Evolutionary conservation across 2,329 filamentous ascomycete genomes (phyloP).

Genomic region (Pseudogymnoascus sp.): DNA sequence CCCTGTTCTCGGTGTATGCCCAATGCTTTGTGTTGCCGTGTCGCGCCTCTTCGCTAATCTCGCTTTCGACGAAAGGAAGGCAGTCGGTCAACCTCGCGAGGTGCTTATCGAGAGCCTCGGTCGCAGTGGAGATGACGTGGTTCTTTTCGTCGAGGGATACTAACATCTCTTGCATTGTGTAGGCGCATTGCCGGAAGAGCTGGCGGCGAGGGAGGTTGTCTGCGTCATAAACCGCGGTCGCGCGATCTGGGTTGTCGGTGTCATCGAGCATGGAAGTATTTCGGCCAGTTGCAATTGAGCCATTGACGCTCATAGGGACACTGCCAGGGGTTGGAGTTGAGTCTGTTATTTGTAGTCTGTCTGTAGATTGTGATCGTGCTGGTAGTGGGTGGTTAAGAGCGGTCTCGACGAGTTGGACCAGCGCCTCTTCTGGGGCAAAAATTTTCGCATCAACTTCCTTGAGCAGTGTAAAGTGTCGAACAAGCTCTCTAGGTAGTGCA

Average conservation of each 20-base stretch:
- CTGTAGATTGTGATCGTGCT: conserved; percentile 33
- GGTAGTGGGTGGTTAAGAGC: conserved; percentile 46
- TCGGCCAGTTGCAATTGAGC: conserved; percentile 23
- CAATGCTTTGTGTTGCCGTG: conserved; percentile 87
- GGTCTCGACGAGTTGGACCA: conserved; percentile 65
- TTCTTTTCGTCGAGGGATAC: conserved; percentile 95
- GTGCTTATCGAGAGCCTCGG: conserved; percentile 79
- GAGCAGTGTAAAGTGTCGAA: conserved; percentile 87
- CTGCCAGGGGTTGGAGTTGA: conserved; percentile 22
- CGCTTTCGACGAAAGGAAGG: conserved; percentile 74
- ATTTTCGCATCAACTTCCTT: conserved; percentile 98
- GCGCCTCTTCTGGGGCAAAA: conserved; percentile 73
- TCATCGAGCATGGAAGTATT: conserved; percentile 21
- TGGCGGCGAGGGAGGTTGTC: conserved; percentile 58
- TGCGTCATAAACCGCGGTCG: conserved; percentile 41
- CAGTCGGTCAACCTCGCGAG: conserved; percentile 76
- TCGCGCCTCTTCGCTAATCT: conserved; percentile 91
- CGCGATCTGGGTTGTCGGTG: conserved; percentile 36
- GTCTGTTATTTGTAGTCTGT: conserved; percentile 21
- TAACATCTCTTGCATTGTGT: conserved; percentile 74
- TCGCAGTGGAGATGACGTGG: conserved; percentile 87
- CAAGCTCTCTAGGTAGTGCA: conserved; percentile 87
- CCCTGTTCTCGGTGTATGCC: conserved; percentile 85
- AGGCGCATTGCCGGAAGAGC: conserved; percentile 68
- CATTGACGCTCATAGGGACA: conserved; percentile 24